These are phyloP conservation scores for Geotrichum carabidarum DNA, from an alignment of 1,139 yeast species.

Conservation along the genomic window DNA sequence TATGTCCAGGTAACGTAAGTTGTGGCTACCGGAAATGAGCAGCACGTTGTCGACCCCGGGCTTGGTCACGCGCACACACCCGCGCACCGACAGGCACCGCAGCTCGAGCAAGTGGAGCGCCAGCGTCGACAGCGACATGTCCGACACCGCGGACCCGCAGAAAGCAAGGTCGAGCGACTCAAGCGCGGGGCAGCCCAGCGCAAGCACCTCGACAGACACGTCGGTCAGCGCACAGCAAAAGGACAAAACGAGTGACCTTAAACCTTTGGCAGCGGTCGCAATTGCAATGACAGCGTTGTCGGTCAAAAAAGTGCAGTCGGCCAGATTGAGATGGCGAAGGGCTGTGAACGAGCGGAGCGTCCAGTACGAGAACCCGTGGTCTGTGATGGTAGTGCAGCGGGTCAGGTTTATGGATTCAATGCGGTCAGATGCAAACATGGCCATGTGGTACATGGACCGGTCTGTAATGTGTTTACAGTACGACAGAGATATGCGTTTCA, in stretches of 20 bases:
- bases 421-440: constrained; percentile 52
- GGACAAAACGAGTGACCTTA: constrained; percentile 55
- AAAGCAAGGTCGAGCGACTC: constrained; percentile 56
- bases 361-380: constrained; percentile 67
- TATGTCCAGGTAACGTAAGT: constrained; percentile 51
- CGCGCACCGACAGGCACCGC: constrained; percentile 50
- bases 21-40: constrained; percentile 46
- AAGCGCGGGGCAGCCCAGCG: constrained; percentile 58
- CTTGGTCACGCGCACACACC: constrained; percentile 70
- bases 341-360: constrained; percentile 49
- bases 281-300: constrained; percentile 60
- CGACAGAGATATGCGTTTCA: constrained; percentile 53
- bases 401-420: constrained; percentile 58
- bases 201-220: constrained; percentile 57
- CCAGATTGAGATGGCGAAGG: constrained; percentile 49
- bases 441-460: constrained; percentile 57
- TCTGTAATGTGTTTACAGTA: constrained; percentile 74
- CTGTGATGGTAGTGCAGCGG: constrained; percentile 73
- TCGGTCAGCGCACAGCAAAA: constrained; percentile 75
- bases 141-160: constrained; percentile 78
- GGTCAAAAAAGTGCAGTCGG: constrained; percentile 69
- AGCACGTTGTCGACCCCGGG: constrained; percentile 66
- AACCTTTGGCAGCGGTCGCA: constrained; percentile 55
- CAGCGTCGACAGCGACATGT: constrained; percentile 57
- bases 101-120: constrained; percentile 51